Conservation (phyloP, 208 protist genomes). For the Wallacemonas sp. region DNA sequence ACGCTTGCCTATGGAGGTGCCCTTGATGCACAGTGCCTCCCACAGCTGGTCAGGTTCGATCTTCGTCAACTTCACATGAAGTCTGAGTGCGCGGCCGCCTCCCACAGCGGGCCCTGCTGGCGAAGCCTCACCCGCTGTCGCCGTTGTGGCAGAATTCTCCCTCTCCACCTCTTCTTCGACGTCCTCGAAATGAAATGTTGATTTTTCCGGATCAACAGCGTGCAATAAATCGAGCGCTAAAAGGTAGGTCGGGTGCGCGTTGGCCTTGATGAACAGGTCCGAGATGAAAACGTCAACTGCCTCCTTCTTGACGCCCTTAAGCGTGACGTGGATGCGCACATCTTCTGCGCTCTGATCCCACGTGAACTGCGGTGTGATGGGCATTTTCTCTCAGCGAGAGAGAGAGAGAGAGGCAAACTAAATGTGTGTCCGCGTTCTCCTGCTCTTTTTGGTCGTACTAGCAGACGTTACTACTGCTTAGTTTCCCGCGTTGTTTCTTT, state of each 20-base stretch:
- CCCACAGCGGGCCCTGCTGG: neutral
- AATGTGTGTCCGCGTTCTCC: neutral
- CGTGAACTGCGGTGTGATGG: slow-evolving; percentile 76
- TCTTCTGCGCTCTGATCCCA: slow-evolving; percentile 87
- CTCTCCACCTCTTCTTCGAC: neutral
- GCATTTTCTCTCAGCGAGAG: slow-evolving; percentile 47
- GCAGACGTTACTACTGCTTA: too few relatives aligned
- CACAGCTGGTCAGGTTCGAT: slow-evolving; percentile 40
- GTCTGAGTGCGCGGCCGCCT: slow-evolving; percentile 24
- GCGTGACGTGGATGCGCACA: slow-evolving; percentile 62
- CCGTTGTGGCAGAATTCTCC: neutral
- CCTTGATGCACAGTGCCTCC: slow-evolving; percentile 55
- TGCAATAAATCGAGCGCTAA: slow-evolving; percentile 86
- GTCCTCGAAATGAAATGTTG: slow-evolving; percentile 53
- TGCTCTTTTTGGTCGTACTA: too few relatives aligned
- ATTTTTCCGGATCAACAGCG: slow-evolving; percentile 53
- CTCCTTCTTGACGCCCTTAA: slow-evolving; percentile 85
- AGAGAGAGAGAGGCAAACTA: slow-evolving; percentile 1
- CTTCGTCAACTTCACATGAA: slow-evolving; percentile 78
- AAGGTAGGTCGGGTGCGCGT: slow-evolving; percentile 83
- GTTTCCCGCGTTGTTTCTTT: too few relatives aligned
- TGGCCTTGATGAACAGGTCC: slow-evolving; percentile 84
- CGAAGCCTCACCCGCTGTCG: slow-evolving; percentile 9
- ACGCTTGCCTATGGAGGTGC: slow-evolving; percentile 25
- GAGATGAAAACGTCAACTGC: slow-evolving; percentile 85